Evolutionary conservation across 441 rosid species (phyloP), one percentile per base, ranked within the genome.

Genomic region (Adansonia grandidieri): DNA sequence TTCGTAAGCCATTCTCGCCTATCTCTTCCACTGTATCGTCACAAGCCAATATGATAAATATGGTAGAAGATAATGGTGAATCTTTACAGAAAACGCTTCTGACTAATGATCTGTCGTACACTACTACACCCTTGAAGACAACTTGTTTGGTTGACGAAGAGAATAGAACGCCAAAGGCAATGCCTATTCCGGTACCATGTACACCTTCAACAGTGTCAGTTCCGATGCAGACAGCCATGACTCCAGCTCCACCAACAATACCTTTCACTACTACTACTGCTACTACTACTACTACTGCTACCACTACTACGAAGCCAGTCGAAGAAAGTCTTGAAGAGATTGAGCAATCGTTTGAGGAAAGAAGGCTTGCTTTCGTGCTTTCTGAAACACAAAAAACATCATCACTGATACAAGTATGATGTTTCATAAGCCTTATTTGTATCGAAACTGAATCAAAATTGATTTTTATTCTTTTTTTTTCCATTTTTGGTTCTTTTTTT

Each of bases 1-100:
- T 90, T 62, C 89, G 98, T 80, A 90, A 90, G 84, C 99, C 98
- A 0, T 94, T 96, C 92, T 91, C 97, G 0, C 97, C 96, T 9
- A 87, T 96, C 71, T 82, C 91, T 17, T 83, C 91, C 15, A 80
- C 83, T 4, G 82, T 86, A 68, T 84, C 92, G 72, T 86, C 89
- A 60, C 92, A 89, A 81, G 78, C 85, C 77, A 93, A 85, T 76
- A 80, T 70, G 64, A 50, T 80, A 9, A 86, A 86, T 58, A 53
- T 19, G 63, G 9, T 78, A 57, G 20, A 81, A 37, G 68, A 84
- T 62, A 79, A 82, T 5, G 61, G 68, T 6, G 90, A 84, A n/a
- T 53, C 77, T n/a, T 42, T 73, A n/a, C 87, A 85, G 81, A 91
- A 83, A 87, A 57, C 73, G 57, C 28, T 76, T 60, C 62, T 83